Evolutionary conservation across 2,329 filamentous ascomycete species (phyloP).

Genomic region (Fusarium fujikuroi): DNA sequence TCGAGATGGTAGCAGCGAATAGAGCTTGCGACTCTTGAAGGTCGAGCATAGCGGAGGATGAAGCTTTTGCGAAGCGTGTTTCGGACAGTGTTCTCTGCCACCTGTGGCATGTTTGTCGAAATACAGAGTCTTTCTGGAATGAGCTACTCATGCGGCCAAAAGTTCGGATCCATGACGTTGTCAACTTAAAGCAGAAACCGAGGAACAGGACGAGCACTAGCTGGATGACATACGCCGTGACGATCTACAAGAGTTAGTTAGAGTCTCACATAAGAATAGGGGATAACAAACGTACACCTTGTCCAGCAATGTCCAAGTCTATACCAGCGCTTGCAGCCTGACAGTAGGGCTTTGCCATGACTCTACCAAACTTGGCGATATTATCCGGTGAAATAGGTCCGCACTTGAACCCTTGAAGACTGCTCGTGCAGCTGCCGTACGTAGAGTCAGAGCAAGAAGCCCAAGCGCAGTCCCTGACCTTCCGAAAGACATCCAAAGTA

Average conservation of each 20-base stretch:
- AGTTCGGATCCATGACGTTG: background rate
- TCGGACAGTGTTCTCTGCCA: background rate
- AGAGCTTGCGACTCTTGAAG: slow-evolving; percentile 3
- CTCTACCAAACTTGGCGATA: background rate
- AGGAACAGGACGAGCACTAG: background rate
- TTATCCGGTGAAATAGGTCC: background rate
- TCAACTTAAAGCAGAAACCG: background rate
- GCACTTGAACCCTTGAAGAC: background rate
- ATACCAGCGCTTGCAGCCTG: background rate
- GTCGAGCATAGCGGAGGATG: background rate
- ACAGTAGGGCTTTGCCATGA: background rate
- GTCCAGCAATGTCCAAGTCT: background rate
- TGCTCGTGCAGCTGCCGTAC: background rate
- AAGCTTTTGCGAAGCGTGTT: background rate
- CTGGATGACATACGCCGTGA: background rate
- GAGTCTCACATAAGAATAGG: accelerated
- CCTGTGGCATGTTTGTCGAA: background rate
- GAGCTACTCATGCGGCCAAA: background rate
- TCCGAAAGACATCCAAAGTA: too few species aligned
- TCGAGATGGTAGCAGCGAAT: background rate
- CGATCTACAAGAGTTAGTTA: background rate
- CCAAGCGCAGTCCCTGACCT: too few species aligned
- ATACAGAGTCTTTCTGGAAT: accelerated
- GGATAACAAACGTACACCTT: background rate
- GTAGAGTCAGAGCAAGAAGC: background rate